phyloP scores from a whole-genome alignment of 2,329 filamentous ascomycete genomes.

The Calonectria henricotiae region DNA sequence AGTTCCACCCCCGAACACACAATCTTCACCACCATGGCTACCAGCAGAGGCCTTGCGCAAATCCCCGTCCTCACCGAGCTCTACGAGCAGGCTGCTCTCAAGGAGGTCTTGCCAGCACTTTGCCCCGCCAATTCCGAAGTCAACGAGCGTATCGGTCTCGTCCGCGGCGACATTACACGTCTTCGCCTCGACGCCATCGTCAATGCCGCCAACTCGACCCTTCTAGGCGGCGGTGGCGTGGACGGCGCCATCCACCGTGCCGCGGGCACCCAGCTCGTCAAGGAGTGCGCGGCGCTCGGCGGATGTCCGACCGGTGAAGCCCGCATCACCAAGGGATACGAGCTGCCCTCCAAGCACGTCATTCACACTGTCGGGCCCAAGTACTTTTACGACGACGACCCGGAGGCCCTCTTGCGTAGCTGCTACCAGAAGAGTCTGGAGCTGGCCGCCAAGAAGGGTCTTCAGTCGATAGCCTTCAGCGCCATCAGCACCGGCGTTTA shows the following conservation, averaged over 20 bases:
- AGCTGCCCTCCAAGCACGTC: constrained; percentile 82
- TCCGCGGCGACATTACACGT: constrained; percentile 86
- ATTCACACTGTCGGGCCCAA: constrained; percentile 94
- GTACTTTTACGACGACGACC: constrained; percentile 67
- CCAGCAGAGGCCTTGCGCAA: constrained; percentile 61
- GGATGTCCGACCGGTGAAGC: constrained; percentile 85
- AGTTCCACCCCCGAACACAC: background rate
- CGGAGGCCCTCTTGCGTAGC: constrained; percentile 67
- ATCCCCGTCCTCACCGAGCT: constrained; percentile 77
- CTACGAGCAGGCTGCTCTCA: constrained; percentile 63
- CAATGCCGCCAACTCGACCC: constrained; percentile 87
- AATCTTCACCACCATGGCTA: constrained; percentile 39
- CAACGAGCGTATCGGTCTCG: constrained; percentile 81
- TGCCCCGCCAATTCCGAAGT: constrained; percentile 66
- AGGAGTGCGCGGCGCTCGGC: constrained; percentile 80
- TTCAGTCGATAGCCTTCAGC: constrained; percentile 85
- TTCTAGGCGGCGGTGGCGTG: constrained; percentile 92
- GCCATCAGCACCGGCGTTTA: constrained; percentile 92
- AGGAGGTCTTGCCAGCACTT: constrained; percentile 43
- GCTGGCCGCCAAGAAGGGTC: constrained; percentile 78
- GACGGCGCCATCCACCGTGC: constrained; percentile 89
- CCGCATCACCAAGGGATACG: constrained; percentile 86
- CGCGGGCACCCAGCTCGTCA: constrained; percentile 78
- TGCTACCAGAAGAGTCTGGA: constrained; percentile 83
- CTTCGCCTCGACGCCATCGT: constrained; percentile 88